Percentiles rank a stretch among this genome's conserved stretches.
phyloP scores from a whole-genome alignment of 176 grass and related monocot genomes.

The Canna indica region DNA sequence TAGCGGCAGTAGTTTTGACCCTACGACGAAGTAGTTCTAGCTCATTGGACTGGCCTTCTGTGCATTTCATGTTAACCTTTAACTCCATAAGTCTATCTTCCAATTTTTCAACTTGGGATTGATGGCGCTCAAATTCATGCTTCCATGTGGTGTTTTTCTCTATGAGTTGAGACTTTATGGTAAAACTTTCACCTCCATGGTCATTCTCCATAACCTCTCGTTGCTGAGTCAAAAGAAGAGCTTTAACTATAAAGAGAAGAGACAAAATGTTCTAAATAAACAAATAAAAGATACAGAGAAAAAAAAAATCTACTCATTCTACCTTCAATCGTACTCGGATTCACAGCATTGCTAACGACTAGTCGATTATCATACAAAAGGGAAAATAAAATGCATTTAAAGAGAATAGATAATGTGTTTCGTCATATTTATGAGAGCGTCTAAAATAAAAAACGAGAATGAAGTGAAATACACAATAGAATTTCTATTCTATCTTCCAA shows the following conservation, averaged over 20 bases:
- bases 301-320: too few relatives aligned
- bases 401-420: too few relatives aligned
- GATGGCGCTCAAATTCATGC: conserved; percentile 52
- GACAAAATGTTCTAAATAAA: not conserved
- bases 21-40: conserved; percentile 50
- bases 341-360: too few relatives aligned
- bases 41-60: conserved; percentile 41
- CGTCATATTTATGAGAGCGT: too few relatives aligned
- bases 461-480: too few relatives aligned
- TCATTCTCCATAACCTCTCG: not conserved
- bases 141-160: conserved; percentile 20
- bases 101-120: conserved; percentile 57
- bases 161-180: conserved; percentile 19
- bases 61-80: conserved; percentile 36
- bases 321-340: too few relatives aligned
- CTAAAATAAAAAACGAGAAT: too few relatives aligned
- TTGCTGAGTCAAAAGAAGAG: not conserved
- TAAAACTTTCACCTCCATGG: not conserved
- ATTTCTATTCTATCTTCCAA: too few relatives aligned
- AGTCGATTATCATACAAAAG: too few relatives aligned
- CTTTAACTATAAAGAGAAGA: not conserved
- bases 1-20: conserved; percentile 67
- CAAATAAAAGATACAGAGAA: not conserved
- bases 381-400: too few relatives aligned
- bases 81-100: conserved; percentile 46